Conservation (phyloP, 805 yeast genomes). For the Saccharomycopsis sp. region DNA sequence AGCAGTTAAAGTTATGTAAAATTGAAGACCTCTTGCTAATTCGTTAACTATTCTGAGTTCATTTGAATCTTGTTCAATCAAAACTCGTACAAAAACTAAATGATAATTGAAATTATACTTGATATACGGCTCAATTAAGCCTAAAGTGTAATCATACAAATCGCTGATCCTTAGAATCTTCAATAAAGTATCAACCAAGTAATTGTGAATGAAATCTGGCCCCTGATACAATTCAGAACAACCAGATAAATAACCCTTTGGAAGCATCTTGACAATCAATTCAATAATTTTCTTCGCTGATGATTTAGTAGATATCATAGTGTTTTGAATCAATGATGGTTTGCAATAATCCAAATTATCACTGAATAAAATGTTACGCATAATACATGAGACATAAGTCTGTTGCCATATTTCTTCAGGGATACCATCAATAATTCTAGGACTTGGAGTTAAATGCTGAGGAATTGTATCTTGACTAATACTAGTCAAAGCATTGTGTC, state of each 20-base stretch:
- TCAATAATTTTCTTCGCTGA: conserved; percentile 33
- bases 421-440: conserved; percentile 27
- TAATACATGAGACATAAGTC: conserved; percentile 47
- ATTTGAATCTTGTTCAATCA: conserved; percentile 6
- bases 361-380: conserved; percentile 47
- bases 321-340: conserved; percentile 52
- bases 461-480: conserved; percentile 2
- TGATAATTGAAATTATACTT: conserved; percentile 18
- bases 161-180: conserved; percentile 35
- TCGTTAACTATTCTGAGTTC: conserved; percentile 18
- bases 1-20: conserved; percentile 3
- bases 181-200: conserved; percentile 44
- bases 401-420: conserved; percentile 48
- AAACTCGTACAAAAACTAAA: conserved; percentile 10
- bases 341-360: conserved; percentile 48
- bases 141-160: conserved; percentile 35
- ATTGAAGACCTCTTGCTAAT: conserved; percentile 13
- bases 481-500: not conserved
- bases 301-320: conserved; percentile 32
- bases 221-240: conserved; percentile 30
- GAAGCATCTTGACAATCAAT: conserved; percentile 38
- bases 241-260: conserved; percentile 43
- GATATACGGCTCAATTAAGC: conserved; percentile 27
- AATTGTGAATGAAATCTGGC: conserved; percentile 38
- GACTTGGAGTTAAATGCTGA: not conserved